phyloP scores from a whole-genome alignment of 1,139 yeast genomes.

The Taiozyma sp. region DNA sequence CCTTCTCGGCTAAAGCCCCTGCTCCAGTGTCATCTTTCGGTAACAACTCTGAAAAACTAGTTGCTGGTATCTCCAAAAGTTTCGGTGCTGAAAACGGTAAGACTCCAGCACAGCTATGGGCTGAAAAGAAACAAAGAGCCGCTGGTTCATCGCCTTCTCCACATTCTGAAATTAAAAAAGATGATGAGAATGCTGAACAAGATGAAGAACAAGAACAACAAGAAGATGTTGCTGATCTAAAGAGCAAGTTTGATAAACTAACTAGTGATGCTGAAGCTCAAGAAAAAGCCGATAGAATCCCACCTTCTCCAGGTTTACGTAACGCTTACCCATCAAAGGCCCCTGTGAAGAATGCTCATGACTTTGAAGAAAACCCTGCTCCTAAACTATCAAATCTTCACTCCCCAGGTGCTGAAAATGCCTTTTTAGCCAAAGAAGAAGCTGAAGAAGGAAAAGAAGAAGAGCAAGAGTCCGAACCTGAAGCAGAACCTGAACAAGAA shows the following conservation, averaged over 20 bases:
- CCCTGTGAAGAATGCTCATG: conserved; percentile 16
- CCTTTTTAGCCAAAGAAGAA: conserved; percentile 20
- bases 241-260: conserved; percentile 29
- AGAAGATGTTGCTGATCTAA: conserved; percentile 28
- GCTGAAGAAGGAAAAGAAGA: conserved; percentile 11
- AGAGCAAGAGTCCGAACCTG: conserved; percentile 8
- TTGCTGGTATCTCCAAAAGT: conserved; percentile 64
- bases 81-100: conserved; percentile 75
- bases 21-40: conserved; percentile 28
- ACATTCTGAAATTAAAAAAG: conserved; percentile 12
- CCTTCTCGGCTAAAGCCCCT: conserved; percentile 51
- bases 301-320: conserved; percentile 19
- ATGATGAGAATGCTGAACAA: conserved; percentile 14
- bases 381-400: conserved; percentile 19
- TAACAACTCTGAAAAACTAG: conserved; percentile 39
- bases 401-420: conserved; percentile 14
- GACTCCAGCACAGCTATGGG: conserved; percentile 96
- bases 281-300: conserved; percentile 8
- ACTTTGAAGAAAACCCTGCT: conserved; percentile 18
- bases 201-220: conserved; percentile 21
- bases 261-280: conserved; percentile 26
- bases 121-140: conserved; percentile 66
- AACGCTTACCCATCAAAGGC: conserved; percentile 36
- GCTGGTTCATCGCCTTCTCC: conserved; percentile 29
- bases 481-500: conserved; percentile 26